Percentiles rank a stretch among this genome's conserved stretches.
phyloP scores from a whole-genome alignment of 371 early-diverging fungal genomes.

The Haplosporangium sp. region DNA sequence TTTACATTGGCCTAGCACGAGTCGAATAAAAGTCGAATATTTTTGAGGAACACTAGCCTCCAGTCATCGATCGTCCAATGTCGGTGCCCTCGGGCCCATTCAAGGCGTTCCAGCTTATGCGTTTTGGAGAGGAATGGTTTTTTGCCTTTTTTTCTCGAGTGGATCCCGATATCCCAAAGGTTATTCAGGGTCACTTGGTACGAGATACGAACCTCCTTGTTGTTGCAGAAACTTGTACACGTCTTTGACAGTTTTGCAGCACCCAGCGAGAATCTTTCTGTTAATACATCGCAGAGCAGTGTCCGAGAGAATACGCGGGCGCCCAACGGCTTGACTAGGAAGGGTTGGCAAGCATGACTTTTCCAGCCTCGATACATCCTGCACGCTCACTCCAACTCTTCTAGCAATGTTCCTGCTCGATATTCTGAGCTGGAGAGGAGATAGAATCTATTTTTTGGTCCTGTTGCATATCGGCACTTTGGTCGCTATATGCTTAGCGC shows the following conservation, averaged over 20 bases:
- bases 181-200: background rate
- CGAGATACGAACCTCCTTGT: background rate
- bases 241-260: background rate
- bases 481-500: too few relatives aligned
- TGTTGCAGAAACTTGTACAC: background rate
- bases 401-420: constrained; percentile 2
- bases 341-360: constrained; percentile 3
- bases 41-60: constrained; percentile 35
- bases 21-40: too few relatives aligned
- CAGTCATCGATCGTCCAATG: constrained; percentile 42
- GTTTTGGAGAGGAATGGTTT: constrained; percentile 9
- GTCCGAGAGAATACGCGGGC: background rate
- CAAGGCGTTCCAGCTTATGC: constrained; percentile 12
- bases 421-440: background rate
- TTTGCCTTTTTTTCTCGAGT: background rate
- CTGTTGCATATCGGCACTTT: too few relatives aligned
- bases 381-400: background rate
- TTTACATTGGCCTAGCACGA: too few relatives aligned
- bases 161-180: background rate
- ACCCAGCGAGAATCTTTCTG: background rate
- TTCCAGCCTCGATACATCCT: constrained; percentile 5
- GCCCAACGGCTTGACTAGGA: background rate
- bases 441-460: constrained; percentile 1
- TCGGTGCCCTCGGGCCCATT: constrained; percentile 22
- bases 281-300: background rate